Evolutionary conservation across 768 basidiomycete species (phyloP).

Genomic region (Termitomyces eurrhizus): DNA sequence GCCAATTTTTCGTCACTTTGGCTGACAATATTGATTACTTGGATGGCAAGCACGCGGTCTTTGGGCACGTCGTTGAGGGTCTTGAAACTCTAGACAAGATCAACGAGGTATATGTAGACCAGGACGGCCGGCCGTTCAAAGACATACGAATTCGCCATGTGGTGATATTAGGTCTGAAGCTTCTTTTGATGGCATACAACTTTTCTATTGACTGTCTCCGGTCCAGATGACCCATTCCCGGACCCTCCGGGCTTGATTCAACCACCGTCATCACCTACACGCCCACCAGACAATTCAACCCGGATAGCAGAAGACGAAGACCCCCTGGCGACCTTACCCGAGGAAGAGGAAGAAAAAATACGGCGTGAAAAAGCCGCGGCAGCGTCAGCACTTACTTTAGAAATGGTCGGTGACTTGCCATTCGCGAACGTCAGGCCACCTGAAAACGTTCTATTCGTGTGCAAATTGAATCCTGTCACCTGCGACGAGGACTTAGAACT

Average conservation of each 20-base stretch:
- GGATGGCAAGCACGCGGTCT: conserved; percentile 89
- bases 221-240: conserved; percentile 88
- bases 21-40: conserved; percentile 90
- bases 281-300: conserved; percentile 80
- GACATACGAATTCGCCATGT: conserved; percentile 95
- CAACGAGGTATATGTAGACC: conserved; percentile 88
- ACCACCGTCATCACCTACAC: conserved; percentile 73
- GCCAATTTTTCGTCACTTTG: conserved; percentile 96
- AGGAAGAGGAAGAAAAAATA: conserved; percentile 79
- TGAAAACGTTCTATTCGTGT: conserved; percentile 97
- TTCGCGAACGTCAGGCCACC: conserved; percentile 98
- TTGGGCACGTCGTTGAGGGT: conserved; percentile 95
- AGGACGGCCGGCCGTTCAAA: conserved; percentile 87
- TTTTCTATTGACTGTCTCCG: conserved; percentile 2
- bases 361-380: conserved; percentile 86
- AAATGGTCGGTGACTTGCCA: conserved; percentile 99
- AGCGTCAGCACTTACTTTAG: conserved; percentile 92
- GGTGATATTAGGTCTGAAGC: conserved; percentile 75
- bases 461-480: conserved; percentile 96
- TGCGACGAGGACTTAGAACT: conserved; percentile 94
- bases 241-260: conserved; percentile 76
- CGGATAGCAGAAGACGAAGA: conserved; percentile 97
- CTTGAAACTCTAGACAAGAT: conserved; percentile 88
- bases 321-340: conserved; percentile 73
- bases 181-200: background rate